These are phyloP conservation scores for Graphilbum ipis-grandicollis DNA, from an alignment of 2,329 filamentous ascomycete genomes.

Conservation along the genomic window DNA sequence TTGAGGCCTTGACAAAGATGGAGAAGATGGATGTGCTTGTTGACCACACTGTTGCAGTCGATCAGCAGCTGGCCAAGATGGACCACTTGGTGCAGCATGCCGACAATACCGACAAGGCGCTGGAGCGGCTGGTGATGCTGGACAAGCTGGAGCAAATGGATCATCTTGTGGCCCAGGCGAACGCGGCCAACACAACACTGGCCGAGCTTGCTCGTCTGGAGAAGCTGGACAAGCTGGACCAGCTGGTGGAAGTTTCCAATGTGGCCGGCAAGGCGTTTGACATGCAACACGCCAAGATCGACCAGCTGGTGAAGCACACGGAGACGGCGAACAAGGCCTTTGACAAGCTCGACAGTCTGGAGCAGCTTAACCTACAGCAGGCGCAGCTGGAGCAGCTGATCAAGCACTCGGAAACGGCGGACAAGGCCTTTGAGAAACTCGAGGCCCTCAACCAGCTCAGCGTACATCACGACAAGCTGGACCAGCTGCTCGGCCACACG, in stretches of 20 bases:
- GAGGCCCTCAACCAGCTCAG: conserved; percentile 4
- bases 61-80: conserved; percentile 3
- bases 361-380: conserved; percentile 24
- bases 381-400: conserved; percentile 43
- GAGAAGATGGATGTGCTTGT: conserved; percentile 5
- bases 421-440: conserved; percentile 5
- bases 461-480: neutral
- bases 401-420: conserved; percentile 62
- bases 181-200: conserved; percentile 52
- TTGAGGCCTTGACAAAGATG: conserved; percentile 6
- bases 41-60: neutral
- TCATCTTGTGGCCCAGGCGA: conserved; percentile 41
- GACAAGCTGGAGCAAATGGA: conserved; percentile 11
- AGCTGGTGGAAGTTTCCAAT: conserved; percentile 4
- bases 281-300: conserved; percentile 6
- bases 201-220: conserved; percentile 36
- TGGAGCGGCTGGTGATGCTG: neutral
- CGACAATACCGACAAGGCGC: neutral
- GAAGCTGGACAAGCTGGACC: conserved; percentile 11
- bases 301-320: conserved; percentile 4
- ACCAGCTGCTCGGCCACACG: conserved; percentile 7
- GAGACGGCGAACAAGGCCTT: neutral
- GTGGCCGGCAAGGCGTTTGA: conserved; percentile 7
- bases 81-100: neutral
- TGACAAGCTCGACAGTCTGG: conserved; percentile 1